Evolutionary conservation across 2,329 filamentous ascomycete genomes (phyloP).

Genomic region (Lasiodiplodia theobromae): DNA sequence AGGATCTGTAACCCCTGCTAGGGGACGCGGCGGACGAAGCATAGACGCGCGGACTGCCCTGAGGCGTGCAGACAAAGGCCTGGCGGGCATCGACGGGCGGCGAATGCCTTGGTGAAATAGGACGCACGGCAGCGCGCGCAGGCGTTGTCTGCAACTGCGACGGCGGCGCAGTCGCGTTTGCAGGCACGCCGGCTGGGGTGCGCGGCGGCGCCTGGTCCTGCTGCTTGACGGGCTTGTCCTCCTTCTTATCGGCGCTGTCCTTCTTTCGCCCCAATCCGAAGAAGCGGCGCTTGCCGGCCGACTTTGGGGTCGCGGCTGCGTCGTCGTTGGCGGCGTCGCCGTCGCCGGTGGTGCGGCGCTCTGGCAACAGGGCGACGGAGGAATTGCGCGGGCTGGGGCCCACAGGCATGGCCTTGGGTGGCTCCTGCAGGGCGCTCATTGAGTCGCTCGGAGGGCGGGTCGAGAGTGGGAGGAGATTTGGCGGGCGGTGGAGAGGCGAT

Average conservation of each 20-base stretch:
- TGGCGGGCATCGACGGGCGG: conserved; percentile 39
- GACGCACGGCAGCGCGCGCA: conserved; percentile 11
- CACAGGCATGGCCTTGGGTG: conserved; percentile 31
- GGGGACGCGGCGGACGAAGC: conserved; percentile 63
- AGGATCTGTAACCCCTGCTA: conserved; percentile 67
- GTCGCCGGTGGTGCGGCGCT: conserved; percentile 31
- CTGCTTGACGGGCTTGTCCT: conserved; percentile 14
- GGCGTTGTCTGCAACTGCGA: conserved; percentile 16
- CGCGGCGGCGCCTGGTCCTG: conserved; percentile 4
- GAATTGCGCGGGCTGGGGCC: conserved; percentile 35
- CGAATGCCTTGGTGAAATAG: conserved; percentile 35
- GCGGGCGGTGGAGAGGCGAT: neutral
- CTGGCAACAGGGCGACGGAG: conserved; percentile 34
- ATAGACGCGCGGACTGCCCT: conserved; percentile 46
- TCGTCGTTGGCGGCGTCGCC: conserved; percentile 34
- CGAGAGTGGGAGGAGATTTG: neutral
- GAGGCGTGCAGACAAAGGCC: conserved; percentile 39
- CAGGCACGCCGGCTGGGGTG: conserved; percentile 20
- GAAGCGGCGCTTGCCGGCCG: conserved; percentile 45
- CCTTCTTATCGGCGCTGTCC: conserved; percentile 35
- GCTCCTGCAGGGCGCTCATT: conserved; percentile 38
- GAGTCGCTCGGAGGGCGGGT: conserved; percentile 27
- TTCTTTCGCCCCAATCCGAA: conserved; percentile 47
- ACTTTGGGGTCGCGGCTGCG: conserved; percentile 7
- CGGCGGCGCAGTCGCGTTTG: conserved; percentile 14